Conservation (phyloP, 352 stramenopile genomes). For the Globisporangium splendens region DNA sequence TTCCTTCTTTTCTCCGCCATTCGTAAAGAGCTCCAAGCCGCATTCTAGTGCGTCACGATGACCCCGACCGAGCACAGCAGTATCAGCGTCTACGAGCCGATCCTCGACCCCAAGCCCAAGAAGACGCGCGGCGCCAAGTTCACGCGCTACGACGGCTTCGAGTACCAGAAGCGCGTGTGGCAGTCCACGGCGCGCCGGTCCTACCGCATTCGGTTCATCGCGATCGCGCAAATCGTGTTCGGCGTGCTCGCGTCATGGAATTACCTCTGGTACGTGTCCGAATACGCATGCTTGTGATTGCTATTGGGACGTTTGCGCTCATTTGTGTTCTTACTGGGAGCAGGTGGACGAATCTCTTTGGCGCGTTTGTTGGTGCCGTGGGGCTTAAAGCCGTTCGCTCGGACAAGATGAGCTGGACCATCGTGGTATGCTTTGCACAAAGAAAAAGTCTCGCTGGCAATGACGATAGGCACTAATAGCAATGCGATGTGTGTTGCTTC, state of each 20-base stretch:
- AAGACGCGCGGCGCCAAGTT: conserved; percentile 1
- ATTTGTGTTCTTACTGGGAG: conserved; percentile 2
- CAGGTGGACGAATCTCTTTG: conserved; percentile 72
- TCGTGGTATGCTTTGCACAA: conserved; percentile 48
- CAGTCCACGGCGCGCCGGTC: conserved; percentile 54
- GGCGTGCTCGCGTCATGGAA: conserved; percentile 59
- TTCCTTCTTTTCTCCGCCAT: not conserved
- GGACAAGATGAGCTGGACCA: conserved; percentile 74
- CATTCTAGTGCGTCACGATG: not conserved
- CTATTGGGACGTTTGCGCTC: too few relatives aligned
- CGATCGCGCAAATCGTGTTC: conserved; percentile 52
- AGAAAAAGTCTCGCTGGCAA: conserved; percentile 3
- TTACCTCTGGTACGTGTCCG: conserved; percentile 51
- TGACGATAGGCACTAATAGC: too few relatives aligned
- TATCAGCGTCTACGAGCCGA: not conserved
- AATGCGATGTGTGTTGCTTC: not conserved
- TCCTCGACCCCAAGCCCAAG: not conserved
- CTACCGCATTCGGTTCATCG: conserved; percentile 63
- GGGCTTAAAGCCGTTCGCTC: conserved; percentile 68
- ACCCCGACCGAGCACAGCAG: not conserved
- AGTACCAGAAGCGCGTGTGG: conserved; percentile 79
- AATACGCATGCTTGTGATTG: not conserved
- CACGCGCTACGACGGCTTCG: conserved; percentile 60
- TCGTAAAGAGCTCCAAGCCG: not conserved
- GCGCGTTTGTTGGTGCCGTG: conserved; percentile 58